A percentile compares a stretch with the other conserved stretches of the same genome.
Conservation (phyloP, 495 filamentous ascomycete genomes). For the Parathielavia appendiculata region DNA sequence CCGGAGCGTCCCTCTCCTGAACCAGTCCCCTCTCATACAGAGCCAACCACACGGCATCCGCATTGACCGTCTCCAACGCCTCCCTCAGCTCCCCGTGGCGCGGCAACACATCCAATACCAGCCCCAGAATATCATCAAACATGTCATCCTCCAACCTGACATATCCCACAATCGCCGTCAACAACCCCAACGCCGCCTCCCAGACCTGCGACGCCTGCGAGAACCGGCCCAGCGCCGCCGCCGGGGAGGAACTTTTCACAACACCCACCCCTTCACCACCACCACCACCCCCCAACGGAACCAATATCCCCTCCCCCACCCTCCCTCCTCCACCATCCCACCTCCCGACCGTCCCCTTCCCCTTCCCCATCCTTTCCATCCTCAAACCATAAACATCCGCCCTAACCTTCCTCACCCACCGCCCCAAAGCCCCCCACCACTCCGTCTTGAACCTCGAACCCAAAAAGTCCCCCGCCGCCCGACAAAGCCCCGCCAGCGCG, state of each 20-base stretch:
- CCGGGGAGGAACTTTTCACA: conserved; percentile 18
- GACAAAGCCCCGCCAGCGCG: conserved; percentile 57
- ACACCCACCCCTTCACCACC: conserved; percentile 16
- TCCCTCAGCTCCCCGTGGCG: conserved; percentile 43
- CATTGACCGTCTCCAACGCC: conserved; percentile 56
- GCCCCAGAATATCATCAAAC: conserved; percentile 62
- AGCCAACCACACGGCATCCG: conserved; percentile 69
- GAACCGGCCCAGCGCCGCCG: conserved; percentile 44
- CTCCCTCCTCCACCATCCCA: conserved; percentile 23
- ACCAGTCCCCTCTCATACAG: conserved; percentile 40
- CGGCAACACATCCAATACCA: conserved; percentile 51
- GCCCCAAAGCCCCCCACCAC: conserved; percentile 54
- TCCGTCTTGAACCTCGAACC: conserved; percentile 60
- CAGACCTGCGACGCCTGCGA: conserved; percentile 52
- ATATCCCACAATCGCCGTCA: conserved; percentile 50
- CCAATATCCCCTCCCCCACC: conserved; percentile 24
- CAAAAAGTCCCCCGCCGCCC: conserved; percentile 76
- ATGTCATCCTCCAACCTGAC: conserved; percentile 57
- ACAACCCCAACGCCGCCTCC: conserved; percentile 51
- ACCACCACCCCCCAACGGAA: conserved; percentile 24
- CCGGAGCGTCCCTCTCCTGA: conserved; percentile 29
- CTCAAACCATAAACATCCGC: conserved; percentile 36
- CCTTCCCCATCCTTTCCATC: conserved; percentile 26
- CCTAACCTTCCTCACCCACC: conserved; percentile 35
- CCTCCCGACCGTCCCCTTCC: conserved; percentile 21